Evolutionary conservation across 148 eudicot genomes (phyloP).

Genomic region (Talinum fruticosum): DNA sequence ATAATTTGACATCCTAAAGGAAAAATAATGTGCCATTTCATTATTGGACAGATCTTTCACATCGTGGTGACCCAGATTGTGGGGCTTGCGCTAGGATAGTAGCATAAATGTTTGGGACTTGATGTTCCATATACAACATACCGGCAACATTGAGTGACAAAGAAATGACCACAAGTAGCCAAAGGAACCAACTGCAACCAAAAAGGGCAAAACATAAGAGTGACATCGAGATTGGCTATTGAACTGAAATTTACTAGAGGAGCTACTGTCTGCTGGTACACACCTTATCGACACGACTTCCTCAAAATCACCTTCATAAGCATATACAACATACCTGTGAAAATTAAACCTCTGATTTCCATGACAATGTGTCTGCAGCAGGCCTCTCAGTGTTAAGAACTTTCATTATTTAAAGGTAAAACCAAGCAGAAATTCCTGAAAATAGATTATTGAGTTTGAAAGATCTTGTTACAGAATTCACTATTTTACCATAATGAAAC

Average conservation of each 20-base stretch:
- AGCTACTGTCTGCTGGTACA: not conserved
- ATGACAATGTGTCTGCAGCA: slow-evolving; percentile 27
- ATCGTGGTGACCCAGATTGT: not conserved
- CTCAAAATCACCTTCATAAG: slow-evolving; percentile 31
- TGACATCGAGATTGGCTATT: not conserved
- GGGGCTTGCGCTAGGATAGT: not conserved
- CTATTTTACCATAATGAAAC: slow-evolving; percentile 29
- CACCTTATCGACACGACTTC: slow-evolving; percentile 28
- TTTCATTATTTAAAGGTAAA: not conserved
- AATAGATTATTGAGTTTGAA: not conserved
- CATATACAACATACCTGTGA: slow-evolving; percentile 26
- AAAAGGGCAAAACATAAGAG: not conserved
- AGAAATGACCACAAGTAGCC: slow-evolving; percentile 23
- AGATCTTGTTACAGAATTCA: not conserved
- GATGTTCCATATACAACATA: not conserved
- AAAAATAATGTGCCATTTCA: not conserved
- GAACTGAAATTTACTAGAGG: not conserved
- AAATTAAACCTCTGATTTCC: slow-evolving; percentile 27
- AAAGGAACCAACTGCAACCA: slow-evolving; percentile 30
- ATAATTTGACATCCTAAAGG: not conserved
- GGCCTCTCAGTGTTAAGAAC: not conserved
- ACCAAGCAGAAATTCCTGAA: not conserved
- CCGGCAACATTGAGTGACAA: slow-evolving; percentile 28
- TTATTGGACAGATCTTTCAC: not conserved
- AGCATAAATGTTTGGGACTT: not conserved